Conservation (phyloP, 306 rosid species). For the Psophocarpus tetragonolobus region DNA sequence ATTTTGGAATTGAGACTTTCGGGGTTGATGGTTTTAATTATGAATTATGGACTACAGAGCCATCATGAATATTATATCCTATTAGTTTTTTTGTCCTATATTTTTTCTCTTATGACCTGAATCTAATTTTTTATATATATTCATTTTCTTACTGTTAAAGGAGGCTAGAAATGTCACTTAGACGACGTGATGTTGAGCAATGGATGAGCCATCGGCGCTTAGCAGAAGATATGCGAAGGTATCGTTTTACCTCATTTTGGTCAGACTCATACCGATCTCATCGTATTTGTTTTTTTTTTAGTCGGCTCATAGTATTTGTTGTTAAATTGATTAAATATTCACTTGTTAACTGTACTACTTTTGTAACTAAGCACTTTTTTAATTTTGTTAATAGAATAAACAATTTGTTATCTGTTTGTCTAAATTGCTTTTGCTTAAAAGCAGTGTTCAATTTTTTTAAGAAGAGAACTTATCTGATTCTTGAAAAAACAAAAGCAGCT, state of each 20-base stretch:
- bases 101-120: neutral
- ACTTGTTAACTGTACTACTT: neutral
- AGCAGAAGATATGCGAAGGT: slow-evolving; percentile 58
- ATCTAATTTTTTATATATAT: too few species aligned
- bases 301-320: neutral
- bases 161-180: slow-evolving; percentile 79
- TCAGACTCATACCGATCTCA: neutral
- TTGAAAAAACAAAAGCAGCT: too few species aligned
- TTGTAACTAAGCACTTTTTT: too few species aligned
- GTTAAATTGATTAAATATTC: slow-evolving; percentile 1
- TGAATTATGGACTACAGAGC: neutral
- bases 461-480: too few species aligned
- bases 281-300: too few species aligned
- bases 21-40: neutral
- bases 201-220: slow-evolving; percentile 95
- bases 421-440: too few species aligned
- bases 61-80: neutral
- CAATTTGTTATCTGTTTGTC: too few species aligned
- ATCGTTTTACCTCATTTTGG: neutral
- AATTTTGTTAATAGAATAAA: too few species aligned
- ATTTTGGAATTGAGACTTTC: neutral
- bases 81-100: neutral
- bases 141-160: slow-evolving; percentile 37
- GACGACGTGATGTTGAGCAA: slow-evolving; percentile 83
- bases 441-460: too few species aligned